A percentile compares a stretch with the other conserved stretches of the same genome.
phyloP scores from a whole-genome alignment of 192 early-diverging fungal genomes.

The Gaertneriomyces sp. region DNA sequence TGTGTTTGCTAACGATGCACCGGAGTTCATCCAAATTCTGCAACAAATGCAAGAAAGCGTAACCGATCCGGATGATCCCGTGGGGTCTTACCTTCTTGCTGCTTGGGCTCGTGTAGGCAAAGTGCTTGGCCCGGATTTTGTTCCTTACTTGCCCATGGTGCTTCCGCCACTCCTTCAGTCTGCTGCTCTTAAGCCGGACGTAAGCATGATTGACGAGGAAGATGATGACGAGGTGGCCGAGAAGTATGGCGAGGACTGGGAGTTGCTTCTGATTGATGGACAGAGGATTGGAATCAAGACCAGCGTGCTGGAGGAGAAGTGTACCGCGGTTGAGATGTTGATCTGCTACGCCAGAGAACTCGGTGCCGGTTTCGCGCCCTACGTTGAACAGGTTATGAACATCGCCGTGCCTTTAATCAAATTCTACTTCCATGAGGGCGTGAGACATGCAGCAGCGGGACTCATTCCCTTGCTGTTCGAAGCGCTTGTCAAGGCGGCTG shows the following conservation, averaged over 20 bases:
- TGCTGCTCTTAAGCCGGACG: conserved; percentile 87
- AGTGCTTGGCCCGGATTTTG: conserved; percentile 90
- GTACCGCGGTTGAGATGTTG: conserved; percentile 97
- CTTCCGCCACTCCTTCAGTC: conserved; percentile 86
- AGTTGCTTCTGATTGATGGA: conserved; percentile 85
- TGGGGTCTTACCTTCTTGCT: conserved; percentile 84
- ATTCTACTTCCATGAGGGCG: conserved; percentile 98
- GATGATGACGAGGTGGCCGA: conserved; percentile 72
- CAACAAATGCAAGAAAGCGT: conserved; percentile 69
- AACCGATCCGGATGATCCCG: conserved; percentile 90
- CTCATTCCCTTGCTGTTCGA: conserved; percentile 78
- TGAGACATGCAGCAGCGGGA: conserved; percentile 80
- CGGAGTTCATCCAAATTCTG: conserved; percentile 77
- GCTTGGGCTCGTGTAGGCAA: conserved; percentile 98
- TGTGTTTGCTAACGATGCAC: conserved; percentile 73
- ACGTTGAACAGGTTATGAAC: conserved; percentile 77
- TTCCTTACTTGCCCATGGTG: conserved; percentile 85
- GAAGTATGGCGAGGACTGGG: conserved; percentile 95
- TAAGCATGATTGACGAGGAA: conserved; percentile 51
- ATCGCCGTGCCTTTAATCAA: conserved; percentile 85
- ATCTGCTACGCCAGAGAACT: conserved; percentile 90
- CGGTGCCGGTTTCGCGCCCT: conserved; percentile 81
- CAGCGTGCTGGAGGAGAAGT: conserved; percentile 94
- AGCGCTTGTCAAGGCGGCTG: conserved; percentile 38
- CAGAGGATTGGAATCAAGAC: conserved; percentile 93